Evolutionary conservation across 495 filamentous ascomycete species (phyloP), one percentile per base, ranked within the genome.

Genomic region (Hypoxylon fuscum): DNA sequence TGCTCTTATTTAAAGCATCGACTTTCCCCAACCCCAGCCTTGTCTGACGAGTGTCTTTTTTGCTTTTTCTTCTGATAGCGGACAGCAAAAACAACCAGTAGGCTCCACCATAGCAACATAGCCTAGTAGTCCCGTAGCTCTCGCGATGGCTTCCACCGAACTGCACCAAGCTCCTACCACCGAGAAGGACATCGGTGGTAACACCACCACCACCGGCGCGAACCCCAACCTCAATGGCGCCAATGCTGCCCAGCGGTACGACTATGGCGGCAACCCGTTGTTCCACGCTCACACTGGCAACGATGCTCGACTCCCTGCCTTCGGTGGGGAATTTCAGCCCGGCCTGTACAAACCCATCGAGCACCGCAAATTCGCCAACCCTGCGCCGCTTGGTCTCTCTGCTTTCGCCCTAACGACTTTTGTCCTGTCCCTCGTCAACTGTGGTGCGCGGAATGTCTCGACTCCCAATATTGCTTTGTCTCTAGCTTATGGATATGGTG

Each of bases 321-420:
- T 96, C 74, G 94, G 94, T 74, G 93, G 93, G 85, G 92, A 95
- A 66, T 93, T 96, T 82, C 94, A 98, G 78, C 94, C 94, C 48
- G 95, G 92, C 86, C 85, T 92, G 44, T 97, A 92, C 83, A 87
- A 83, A 74, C 76, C 87, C 27, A 86, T 87, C 69, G 86, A 86
- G 74, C 72, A 80, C 54, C 88, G 92, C 77, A 96, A 94, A 79
- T 87, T 94, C 73, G 91, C 83, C 80, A 94, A 94, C 75, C 91
- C 91, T 18, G 93, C 91, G 41, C 93, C 94, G 34, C 83, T 97
- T 35, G 91, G 91, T 66, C 85, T 95, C 55, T 84, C 79, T 51
- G 95, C 90, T 81, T 98, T 98, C 84, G 95, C 94, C 59, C 81
- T 97, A 71, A 98, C 94, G 53, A 97, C 95, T 45, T 97, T 97